Percentiles rank a stretch among this genome's conserved stretches.
Evolutionary conservation across 2,329 filamentous ascomycete species (phyloP).

Genomic region (Neofusicoccum sp.): DNA sequence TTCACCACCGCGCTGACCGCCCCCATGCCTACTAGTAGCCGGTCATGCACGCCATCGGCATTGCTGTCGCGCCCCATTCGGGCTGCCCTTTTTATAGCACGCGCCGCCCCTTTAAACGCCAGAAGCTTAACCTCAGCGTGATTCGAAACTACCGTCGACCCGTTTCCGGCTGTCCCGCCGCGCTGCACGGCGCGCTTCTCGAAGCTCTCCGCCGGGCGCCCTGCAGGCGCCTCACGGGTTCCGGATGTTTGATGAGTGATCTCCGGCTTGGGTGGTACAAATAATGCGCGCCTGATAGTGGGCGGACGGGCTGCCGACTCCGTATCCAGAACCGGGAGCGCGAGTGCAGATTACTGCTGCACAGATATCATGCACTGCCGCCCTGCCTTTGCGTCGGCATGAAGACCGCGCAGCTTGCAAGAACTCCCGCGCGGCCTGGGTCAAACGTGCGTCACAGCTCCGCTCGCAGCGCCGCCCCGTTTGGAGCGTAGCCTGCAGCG

Average conservation of each 20-base stretch:
- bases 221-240: not conserved
- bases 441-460: conserved; percentile 17
- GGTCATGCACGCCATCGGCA: conserved; percentile 8
- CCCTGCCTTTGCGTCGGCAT: not conserved
- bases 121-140: conserved; percentile 8
- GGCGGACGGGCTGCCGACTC: conserved; percentile 8
- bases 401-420: conserved; percentile 2
- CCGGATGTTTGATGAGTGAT: conserved; percentile 2
- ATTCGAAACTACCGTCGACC: conserved; percentile 6
- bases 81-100: conserved; percentile 8
- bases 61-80: not conserved
- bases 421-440: not conserved
- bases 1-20: not conserved
- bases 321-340: conserved; percentile 13
- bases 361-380: conserved; percentile 15
- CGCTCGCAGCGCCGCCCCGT: conserved; percentile 4
- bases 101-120: conserved; percentile 10
- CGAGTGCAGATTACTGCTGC: conserved; percentile 10
- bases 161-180: conserved; percentile 11
- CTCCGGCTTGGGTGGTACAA: conserved; percentile 6
- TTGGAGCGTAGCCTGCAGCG: conserved; percentile 13
- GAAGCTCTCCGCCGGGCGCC: not conserved
- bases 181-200: not conserved
- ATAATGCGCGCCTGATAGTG: conserved; percentile 13
- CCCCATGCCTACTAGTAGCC: not conserved